phyloP scores from a whole-genome alignment of 495 filamentous ascomycete genomes.

The Tuber magnatum region DNA sequence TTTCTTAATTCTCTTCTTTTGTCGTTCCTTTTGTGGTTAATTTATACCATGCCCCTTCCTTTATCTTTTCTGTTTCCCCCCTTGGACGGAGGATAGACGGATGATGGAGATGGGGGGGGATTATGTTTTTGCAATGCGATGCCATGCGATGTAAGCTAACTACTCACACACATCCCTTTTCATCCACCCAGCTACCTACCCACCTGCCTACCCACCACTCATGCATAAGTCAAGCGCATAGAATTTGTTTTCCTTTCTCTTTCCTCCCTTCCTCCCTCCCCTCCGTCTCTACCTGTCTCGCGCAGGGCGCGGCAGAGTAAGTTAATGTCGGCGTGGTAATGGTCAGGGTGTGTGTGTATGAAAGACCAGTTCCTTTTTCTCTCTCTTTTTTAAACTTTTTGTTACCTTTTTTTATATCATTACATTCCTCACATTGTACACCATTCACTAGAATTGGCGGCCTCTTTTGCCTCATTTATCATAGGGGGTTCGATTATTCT shows the following conservation, averaged over 20 bases:
- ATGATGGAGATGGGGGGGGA: background rate
- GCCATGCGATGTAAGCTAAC: background rate
- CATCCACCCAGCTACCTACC: background rate
- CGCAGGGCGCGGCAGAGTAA: background rate
- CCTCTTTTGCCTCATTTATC: slow-evolving; percentile 15
- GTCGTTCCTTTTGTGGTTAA: background rate
- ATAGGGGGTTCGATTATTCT: background rate
- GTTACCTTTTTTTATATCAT: background rate
- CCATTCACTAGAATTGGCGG: slow-evolving; percentile 21
- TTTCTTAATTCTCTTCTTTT: background rate
- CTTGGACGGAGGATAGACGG: background rate
- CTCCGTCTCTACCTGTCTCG: background rate
- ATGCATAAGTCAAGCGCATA: background rate
- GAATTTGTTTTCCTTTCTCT: background rate
- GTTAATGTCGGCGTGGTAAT: background rate
- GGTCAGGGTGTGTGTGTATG: background rate
- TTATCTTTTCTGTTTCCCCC: background rate
- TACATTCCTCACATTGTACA: slow-evolving; percentile 17
- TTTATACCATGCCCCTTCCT: background rate
- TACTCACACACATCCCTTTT: background rate
- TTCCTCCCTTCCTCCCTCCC: background rate
- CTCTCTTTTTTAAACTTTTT: slow-evolving; percentile 1
- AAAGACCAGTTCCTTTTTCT: background rate
- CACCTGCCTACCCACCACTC: background rate
- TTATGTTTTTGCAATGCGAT: background rate